phyloP scores from a whole-genome alignment of 768 basidiomycete genomes.

The Xanthoconium stramineum region DNA sequence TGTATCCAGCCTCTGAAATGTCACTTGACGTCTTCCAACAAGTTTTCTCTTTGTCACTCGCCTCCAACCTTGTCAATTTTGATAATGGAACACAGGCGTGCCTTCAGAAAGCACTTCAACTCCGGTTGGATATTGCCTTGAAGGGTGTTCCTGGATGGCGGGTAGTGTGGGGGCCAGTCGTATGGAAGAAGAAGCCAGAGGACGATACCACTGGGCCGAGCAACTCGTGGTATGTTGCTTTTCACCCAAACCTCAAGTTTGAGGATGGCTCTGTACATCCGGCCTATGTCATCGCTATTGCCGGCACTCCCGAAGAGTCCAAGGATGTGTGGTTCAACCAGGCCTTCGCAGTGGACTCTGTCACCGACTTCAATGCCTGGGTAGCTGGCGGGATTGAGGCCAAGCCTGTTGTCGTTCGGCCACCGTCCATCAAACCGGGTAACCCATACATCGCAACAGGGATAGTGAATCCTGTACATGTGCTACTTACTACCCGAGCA shows the following conservation, averaged over 20 bases:
- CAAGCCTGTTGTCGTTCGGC: not conserved
- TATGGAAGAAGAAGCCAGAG: constrained; percentile 12
- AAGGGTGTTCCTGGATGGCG: not conserved
- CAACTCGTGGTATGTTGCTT: constrained; percentile 17
- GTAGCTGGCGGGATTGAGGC: constrained; percentile 1
- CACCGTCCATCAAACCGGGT: not conserved
- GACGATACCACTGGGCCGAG: constrained; percentile 1
- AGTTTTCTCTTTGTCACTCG: constrained; percentile 8
- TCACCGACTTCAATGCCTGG: constrained; percentile 11
- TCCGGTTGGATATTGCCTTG: no score
- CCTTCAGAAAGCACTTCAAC: constrained; percentile 4
- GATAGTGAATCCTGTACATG: not conserved
- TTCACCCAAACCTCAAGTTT: constrained; percentile 1
- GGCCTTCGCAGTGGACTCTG: constrained; percentile 5
- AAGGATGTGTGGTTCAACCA: not conserved
- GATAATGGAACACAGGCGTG: not conserved
- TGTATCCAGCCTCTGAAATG: constrained; percentile 4
- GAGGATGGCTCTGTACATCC: constrained; percentile 10
- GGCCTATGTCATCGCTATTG: constrained; percentile 13
- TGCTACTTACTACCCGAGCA: constrained; percentile 1
- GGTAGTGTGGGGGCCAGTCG: constrained; percentile 13
- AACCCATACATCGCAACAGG: constrained; percentile 1
- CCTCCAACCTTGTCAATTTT: constrained; percentile 1
- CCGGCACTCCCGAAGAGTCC: constrained; percentile 3
- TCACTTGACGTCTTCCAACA: constrained; percentile 16